Conservation (phyloP, 257 asterid species). For the Nicotiana paniculata region DNA sequence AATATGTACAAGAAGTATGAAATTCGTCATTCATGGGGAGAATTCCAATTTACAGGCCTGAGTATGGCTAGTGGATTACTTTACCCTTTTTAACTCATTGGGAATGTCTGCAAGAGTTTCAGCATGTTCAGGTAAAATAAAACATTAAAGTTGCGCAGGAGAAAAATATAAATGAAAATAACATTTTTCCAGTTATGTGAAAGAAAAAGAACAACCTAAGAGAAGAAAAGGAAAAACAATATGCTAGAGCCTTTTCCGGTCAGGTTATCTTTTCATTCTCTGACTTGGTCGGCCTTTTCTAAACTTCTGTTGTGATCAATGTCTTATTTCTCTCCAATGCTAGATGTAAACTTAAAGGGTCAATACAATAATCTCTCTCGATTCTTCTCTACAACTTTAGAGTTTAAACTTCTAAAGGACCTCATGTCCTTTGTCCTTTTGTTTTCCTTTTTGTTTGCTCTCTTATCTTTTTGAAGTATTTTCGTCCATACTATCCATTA, state of each 20-base stretch:
- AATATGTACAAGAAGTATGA: not conserved
- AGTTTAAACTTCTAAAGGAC: not conserved
- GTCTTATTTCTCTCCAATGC: not conserved
- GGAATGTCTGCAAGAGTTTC: not conserved
- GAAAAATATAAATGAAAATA: not conserved
- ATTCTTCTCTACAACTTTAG: not conserved
- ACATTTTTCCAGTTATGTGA: not conserved
- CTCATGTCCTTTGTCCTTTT: not conserved
- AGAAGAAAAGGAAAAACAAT: not conserved
- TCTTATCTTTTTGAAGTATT: not conserved
- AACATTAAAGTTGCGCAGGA: not conserved
- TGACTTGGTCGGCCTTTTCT: not conserved
- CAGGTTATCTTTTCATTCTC: not conserved
- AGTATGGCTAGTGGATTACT: not conserved
- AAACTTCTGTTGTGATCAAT: not conserved
- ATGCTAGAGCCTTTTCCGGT: too few relatives aligned
- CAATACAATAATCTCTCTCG: not conserved
- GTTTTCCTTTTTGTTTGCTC: not conserved
- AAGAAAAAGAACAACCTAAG: not conserved
- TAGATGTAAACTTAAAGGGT: not conserved
- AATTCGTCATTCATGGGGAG: not conserved
- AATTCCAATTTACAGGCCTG: not conserved
- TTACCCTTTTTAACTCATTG: not conserved
- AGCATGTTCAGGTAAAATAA: not conserved
- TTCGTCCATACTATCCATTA: not conserved